Base-by-base conservation (phyloP, 768 basidiomycete genomes). In the Sarcomyxa edulis region DNA sequence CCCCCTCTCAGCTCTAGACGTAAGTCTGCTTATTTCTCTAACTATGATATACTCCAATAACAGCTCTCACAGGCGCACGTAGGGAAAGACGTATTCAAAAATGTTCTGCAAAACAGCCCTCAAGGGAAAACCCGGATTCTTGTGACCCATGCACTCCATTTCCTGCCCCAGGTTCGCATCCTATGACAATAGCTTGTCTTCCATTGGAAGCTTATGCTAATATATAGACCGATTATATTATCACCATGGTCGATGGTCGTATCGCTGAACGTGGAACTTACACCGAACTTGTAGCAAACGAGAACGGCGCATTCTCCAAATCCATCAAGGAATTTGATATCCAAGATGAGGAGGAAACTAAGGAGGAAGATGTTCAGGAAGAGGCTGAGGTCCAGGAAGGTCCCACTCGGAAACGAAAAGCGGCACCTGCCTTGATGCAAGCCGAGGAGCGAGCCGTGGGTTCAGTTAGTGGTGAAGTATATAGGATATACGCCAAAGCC, bases 31-130 rank as follows among this genome's bases (percentile, higher is more conserved):
- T n/a, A n/a, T n/a, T n/a, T n/a, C n/a, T n/a, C n/a, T n/a, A n/a
- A 6, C 7, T 30, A 15, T 33, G 6, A 28, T 81, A 76, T 90
- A 92, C 50, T 88, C 89, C n/a, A n/a, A 4, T 65, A 92, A 7
- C 86, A 84, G n/a, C 91, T 91, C 16, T 72, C 95, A 8, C 93
- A 97, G 54, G 90, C 91, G 5, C 90, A 93, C 52, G 90, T 95
- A 33, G 92, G 91, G 27, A 87, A 86, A 56, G 72, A 77, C 3
- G 80, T 94, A 10, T 92, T 95, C 65, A 76, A 86, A 52, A 82
- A 93, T 42, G 85, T 91, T 7, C 72, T 95, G 33, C 69, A 78
- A 40, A 75, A 78, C 39, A 72, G 69, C 11, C 64, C 76, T 11
- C 53, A 65, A 5, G 74, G 70, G 30, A 90, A 89, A 56, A 95